These are phyloP conservation scores for Ophiostoma australiae DNA, from an alignment of 2,329 filamentous ascomycete species.

Conservation along the genomic window DNA sequence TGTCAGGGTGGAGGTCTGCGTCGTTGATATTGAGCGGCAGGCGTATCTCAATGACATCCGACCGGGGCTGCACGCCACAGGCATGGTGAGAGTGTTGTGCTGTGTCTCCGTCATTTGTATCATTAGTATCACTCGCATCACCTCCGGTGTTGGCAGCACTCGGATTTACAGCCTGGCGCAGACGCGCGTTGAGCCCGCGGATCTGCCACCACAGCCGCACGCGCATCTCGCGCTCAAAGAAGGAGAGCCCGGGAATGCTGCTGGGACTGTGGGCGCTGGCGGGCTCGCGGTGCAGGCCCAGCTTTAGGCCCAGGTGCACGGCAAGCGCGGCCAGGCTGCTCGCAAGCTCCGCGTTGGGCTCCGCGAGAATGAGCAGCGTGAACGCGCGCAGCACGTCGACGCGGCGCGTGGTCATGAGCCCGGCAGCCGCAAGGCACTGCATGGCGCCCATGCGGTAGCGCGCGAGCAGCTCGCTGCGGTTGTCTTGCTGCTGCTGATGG, in stretches of 20 bases:
- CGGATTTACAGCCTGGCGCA: constrained; percentile 12
- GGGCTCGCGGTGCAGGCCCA: constrained; percentile 39
- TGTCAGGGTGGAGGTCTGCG: constrained; percentile 45
- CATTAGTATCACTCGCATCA: background rate
- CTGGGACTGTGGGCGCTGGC: background rate
- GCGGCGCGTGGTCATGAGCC: constrained; percentile 31
- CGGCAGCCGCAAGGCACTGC: constrained; percentile 30
- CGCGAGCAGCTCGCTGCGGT: background rate
- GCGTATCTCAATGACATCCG: constrained; percentile 39
- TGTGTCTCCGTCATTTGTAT: background rate
- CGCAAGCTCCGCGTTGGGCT: constrained; percentile 33
- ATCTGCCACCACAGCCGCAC: constrained; percentile 53
- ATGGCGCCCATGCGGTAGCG: constrained; percentile 29
- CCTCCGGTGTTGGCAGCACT: background rate
- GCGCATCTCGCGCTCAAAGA: constrained; percentile 51
- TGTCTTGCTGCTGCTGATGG: no score
- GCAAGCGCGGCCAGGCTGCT: constrained; percentile 30
- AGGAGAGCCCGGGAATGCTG: constrained; percentile 43
- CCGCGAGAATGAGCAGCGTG: constrained; percentile 32
- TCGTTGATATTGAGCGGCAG: constrained; percentile 57
- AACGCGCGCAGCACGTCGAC: constrained; percentile 34
- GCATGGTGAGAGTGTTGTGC: background rate
- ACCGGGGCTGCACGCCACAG: constrained; percentile 37
- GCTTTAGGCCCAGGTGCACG: constrained; percentile 30
- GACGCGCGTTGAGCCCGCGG: constrained; percentile 47